Base-by-base conservation (phyloP, 2,329 filamentous ascomycete species). In the Verticillium dahliae region DNA sequence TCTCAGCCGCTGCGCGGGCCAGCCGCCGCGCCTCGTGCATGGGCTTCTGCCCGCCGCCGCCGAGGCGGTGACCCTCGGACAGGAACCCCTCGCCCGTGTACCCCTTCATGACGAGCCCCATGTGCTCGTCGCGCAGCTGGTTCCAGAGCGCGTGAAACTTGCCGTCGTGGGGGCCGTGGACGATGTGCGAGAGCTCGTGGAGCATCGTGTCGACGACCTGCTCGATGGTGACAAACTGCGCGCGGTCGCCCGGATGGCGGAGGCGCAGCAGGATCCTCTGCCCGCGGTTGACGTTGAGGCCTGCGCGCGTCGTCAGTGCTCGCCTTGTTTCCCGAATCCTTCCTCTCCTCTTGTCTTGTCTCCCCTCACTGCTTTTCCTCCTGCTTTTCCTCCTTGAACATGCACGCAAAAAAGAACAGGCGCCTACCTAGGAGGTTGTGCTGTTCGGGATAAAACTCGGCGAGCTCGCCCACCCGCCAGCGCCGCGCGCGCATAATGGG, bases 81-180 rank as follows among this genome's bases (percentile, higher is more conserved):
- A 97, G 77, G 75, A 97, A 97, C 0, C 90, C 90, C 74, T 97
- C 92, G 13, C 94, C 94, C 0, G 91, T 96, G 70, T 94, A 97
- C 18, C 94, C 94, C 71, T 94, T 95, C 62, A 86, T 78, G 11
- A 87, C 71, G 6, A 97, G 81, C 2, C 86, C 85, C 68, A 92
- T 85, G 68, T 94, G 88, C 75, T 97, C 93, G 62, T 94, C 90
- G 22, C 94, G 87, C 4, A 97, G 84, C 71, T 96, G 89, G 68
- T 97, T 89, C 91, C 93, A 97, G 5, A 97, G 79, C 0, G 87
- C 87, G 67, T 97, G 87, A 70, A 98, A 98, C 39, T 89, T 84
- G 56, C 80, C 82, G 70, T 97, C 87, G 72, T 98, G 94, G 1
- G 91, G 90, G 0, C 91, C 92, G 73, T 89, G 87, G 11, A 92